Evolutionary conservation across 1,139 yeast genomes (phyloP).

Genomic region (Blastobotrys malaysiensis): DNA sequence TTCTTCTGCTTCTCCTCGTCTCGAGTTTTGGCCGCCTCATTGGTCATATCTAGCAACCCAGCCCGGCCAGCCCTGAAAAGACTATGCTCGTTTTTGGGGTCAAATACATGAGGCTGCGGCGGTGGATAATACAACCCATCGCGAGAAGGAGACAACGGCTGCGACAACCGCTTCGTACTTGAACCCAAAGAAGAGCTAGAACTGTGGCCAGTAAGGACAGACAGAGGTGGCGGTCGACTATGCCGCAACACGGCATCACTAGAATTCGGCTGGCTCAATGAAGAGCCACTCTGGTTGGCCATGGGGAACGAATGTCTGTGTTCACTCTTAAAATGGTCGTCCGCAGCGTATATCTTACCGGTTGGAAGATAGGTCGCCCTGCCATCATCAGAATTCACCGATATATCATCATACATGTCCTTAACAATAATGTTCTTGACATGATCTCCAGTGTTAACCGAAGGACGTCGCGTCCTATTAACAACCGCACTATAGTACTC

Average conservation of each 20-base stretch:
- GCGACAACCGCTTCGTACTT: not conserved
- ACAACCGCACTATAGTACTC: slow-evolving; percentile 21
- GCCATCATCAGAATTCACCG: slow-evolving; percentile 12
- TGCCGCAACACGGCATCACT: not conserved
- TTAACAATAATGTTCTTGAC: slow-evolving; percentile 21
- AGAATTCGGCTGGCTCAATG: not conserved
- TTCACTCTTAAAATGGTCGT: slow-evolving; percentile 7
- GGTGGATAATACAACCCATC: not conserved
- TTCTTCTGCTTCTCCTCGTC: not conserved
- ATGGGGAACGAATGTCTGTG: not conserved
- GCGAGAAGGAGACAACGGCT: not conserved
- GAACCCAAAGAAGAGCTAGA: not conserved
- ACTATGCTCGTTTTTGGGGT: slow-evolving; percentile 14
- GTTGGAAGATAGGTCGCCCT: not conserved
- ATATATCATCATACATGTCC: slow-evolving; percentile 9
- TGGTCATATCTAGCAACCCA: slow-evolving; percentile 10
- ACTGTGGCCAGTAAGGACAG: not conserved
- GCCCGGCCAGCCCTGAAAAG: slow-evolving; percentile 13
- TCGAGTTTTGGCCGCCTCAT: not conserved
- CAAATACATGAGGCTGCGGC: slow-evolving; percentile 10
- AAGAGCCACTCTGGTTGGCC: not conserved
- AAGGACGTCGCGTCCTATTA: slow-evolving; percentile 22
- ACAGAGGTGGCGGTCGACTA: not conserved
- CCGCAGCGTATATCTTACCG: slow-evolving; percentile 1
- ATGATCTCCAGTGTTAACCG: slow-evolving; percentile 27